phyloP scores from a whole-genome alignment of 805 yeast genomes.

The Lipomyces starkeyi region DNA sequence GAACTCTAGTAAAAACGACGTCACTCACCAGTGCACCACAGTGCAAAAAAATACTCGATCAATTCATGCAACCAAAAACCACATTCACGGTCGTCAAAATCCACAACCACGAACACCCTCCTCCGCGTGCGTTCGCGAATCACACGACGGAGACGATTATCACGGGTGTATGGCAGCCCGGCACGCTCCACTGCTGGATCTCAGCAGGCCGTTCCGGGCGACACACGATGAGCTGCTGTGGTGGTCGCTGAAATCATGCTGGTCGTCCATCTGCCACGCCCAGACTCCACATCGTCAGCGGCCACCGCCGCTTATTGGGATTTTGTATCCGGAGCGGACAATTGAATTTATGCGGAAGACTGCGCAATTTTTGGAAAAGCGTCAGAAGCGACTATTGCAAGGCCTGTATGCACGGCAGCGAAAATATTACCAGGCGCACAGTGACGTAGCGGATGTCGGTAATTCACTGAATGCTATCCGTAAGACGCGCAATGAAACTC shows the following conservation, averaged over 20 bases:
- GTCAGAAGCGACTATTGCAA: background rate
- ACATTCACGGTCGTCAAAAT: background rate
- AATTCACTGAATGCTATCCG: background rate
- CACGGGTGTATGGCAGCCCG: conserved; percentile 4
- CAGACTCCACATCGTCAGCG: background rate
- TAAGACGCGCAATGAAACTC: too few relatives aligned
- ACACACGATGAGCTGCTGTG: conserved; percentile 25
- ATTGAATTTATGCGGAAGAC: conserved; percentile 17
- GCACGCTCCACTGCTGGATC: conserved; percentile 12
- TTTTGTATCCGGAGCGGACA: conserved; percentile 26
- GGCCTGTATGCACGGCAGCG: background rate
- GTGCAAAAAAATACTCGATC: background rate
- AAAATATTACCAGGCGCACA: background rate
- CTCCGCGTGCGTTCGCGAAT: background rate
- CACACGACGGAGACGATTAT: conserved; percentile 2
- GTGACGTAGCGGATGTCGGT: background rate
- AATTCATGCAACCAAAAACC: background rate
- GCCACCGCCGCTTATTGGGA: conserved; percentile 18
- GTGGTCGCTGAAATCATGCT: conserved; percentile 33
- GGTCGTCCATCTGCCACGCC: conserved; percentile 23
- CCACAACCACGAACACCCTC: background rate
- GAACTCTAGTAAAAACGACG: too few relatives aligned
- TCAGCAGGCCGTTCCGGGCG: conserved; percentile 22
- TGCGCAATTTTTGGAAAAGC: background rate
- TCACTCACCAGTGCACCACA: background rate